phyloP scores from a whole-genome alignment of 768 basidiomycete species.

The Podaxis mareebaensis region DNA sequence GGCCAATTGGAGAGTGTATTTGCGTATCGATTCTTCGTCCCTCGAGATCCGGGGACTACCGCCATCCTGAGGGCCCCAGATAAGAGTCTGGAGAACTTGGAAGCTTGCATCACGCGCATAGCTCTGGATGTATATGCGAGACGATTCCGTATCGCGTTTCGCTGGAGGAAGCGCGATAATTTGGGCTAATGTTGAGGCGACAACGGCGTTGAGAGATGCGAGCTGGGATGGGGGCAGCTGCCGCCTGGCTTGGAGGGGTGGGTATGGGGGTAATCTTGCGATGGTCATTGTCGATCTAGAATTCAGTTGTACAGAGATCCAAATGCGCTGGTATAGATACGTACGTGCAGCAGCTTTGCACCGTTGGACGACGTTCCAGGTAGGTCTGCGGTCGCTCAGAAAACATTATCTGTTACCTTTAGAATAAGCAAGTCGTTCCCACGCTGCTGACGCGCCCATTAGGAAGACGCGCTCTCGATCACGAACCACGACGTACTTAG shows the following conservation, averaged over 20 bases:
- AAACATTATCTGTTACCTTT: too few species aligned
- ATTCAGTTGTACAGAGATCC: too few species aligned
- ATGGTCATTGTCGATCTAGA: neutral
- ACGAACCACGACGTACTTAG: neutral
- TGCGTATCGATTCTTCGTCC: conserved; percentile 47
- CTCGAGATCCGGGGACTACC: conserved; percentile 26
- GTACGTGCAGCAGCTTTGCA: too few species aligned
- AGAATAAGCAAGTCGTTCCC: neutral
- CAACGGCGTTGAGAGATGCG: conserved; percentile 44
- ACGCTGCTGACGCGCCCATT: neutral
- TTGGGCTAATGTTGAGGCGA: conserved; percentile 48
- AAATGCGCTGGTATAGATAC: too few species aligned
- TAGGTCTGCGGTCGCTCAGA: too few species aligned
- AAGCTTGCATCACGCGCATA: conserved; percentile 61
- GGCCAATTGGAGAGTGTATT: conserved; percentile 54
- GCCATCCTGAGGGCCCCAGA: conserved; percentile 45
- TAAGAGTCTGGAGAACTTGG: conserved; percentile 51
- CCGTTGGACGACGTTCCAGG: too few species aligned
- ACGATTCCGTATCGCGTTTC: conserved; percentile 46
- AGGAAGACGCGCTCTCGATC: neutral
- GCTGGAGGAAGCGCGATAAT: conserved; percentile 48
- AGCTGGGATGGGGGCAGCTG: conserved; percentile 42
- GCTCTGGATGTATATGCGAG: conserved; percentile 51
- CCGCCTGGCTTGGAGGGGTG: conserved; percentile 7
- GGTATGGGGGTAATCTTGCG: conserved; percentile 9